Percentiles rank a stretch among this genome's conserved stretches.
phyloP scores from a whole-genome alignment of 1,284 basidiomycete genomes.

The Cryptococcus sp. region DNA sequence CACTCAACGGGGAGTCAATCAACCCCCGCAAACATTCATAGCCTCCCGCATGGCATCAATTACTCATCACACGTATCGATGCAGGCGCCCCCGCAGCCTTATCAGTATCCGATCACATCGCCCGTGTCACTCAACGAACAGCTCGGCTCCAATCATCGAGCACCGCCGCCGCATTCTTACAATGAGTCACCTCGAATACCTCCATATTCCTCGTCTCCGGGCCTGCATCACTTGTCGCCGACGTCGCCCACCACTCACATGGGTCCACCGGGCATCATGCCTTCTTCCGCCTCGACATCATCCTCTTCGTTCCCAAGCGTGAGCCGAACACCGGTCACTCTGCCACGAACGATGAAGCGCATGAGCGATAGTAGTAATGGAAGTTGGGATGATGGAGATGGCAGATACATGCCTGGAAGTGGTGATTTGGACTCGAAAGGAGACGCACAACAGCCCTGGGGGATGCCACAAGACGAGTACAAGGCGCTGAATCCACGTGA shows the following conservation, averaged over 20 bases:
- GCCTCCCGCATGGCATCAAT: constrained; percentile 11
- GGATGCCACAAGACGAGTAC: constrained; percentile 50
- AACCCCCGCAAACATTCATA: neutral
- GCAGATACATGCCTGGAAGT: constrained; percentile 3
- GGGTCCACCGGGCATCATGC: constrained; percentile 10
- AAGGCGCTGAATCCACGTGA: constrained; percentile 44
- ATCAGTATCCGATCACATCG: constrained; percentile 14
- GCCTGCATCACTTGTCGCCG: constrained; percentile 27
- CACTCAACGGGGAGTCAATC: constrained; percentile 3
- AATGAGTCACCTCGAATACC: constrained; percentile 19
- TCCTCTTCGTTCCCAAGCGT: constrained; percentile 24
- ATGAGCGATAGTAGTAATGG: constrained; percentile 16
- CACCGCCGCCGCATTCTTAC: constrained; percentile 15
- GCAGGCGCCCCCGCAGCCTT: constrained; percentile 4
- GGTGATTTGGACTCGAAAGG: constrained; percentile 9
- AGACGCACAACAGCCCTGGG: constrained; percentile 42
- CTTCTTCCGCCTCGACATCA: constrained; percentile 17
- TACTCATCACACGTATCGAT: constrained; percentile 25
- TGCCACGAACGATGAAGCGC: constrained; percentile 15
- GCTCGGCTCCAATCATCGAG: constrained; percentile 1
- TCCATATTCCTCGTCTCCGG: constrained; percentile 23
- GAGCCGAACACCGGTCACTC: constrained; percentile 9
- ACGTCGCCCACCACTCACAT: constrained; percentile 31
- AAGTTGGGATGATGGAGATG: constrained; percentile 17
- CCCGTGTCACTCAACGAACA: constrained; percentile 10